Percentiles rank a stretch among this genome's conserved stretches.
phyloP scores from a whole-genome alignment of 2,329 filamentous ascomycete species.

The Scytalidium lignicola region DNA sequence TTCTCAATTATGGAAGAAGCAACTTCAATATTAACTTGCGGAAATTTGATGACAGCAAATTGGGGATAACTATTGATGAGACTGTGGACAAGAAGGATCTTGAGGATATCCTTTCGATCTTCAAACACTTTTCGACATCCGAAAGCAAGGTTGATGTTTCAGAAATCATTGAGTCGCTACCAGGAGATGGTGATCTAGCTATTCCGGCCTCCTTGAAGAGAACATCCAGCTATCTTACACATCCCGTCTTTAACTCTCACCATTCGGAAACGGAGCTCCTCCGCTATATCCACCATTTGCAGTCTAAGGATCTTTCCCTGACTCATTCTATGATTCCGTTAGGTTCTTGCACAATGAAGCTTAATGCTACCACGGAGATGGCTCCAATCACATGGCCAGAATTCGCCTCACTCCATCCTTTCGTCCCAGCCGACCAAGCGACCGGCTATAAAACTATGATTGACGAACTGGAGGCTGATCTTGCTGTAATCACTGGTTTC shows the following conservation, averaged over 20 bases:
- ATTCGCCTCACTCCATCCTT: slow-evolving; percentile 78
- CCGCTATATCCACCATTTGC: slow-evolving; percentile 87
- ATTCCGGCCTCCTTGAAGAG: slow-evolving; percentile 61
- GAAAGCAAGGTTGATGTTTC: slow-evolving; percentile 24
- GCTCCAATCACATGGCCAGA: slow-evolving; percentile 72
- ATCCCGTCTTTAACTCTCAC: slow-evolving; percentile 91
- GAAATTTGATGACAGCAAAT: slow-evolving; percentile 50
- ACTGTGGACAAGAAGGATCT: slow-evolving; percentile 54
- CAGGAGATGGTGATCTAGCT: slow-evolving; percentile 28
- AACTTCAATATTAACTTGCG: slow-evolving; percentile 57
- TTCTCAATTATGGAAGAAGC: slow-evolving; percentile 45
- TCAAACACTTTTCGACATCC: slow-evolving; percentile 34
- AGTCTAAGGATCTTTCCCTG: slow-evolving; percentile 90
- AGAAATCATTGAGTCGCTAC: slow-evolving; percentile 39
- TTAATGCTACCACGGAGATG: slow-evolving; percentile 94
- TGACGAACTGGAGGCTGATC: slow-evolving; percentile 65
- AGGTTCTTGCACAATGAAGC: slow-evolving; percentile 97
- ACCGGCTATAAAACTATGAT: slow-evolving; percentile 68
- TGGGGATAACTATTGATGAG: slow-evolving; percentile 78
- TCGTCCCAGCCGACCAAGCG: slow-evolving; percentile 58
- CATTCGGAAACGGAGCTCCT: slow-evolving; percentile 94
- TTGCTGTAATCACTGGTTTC: slow-evolving; percentile 84
- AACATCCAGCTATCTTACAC: slow-evolving; percentile 72
- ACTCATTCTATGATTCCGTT: slow-evolving; percentile 97
- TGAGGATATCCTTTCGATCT: slow-evolving; percentile 50